Percentiles rank a stretch among this genome's conserved stretches.
These are phyloP conservation scores for Hymenoscyphus fructigenus DNA, from an alignment of 2,329 filamentous ascomycete species.

Conservation along the genomic window DNA sequence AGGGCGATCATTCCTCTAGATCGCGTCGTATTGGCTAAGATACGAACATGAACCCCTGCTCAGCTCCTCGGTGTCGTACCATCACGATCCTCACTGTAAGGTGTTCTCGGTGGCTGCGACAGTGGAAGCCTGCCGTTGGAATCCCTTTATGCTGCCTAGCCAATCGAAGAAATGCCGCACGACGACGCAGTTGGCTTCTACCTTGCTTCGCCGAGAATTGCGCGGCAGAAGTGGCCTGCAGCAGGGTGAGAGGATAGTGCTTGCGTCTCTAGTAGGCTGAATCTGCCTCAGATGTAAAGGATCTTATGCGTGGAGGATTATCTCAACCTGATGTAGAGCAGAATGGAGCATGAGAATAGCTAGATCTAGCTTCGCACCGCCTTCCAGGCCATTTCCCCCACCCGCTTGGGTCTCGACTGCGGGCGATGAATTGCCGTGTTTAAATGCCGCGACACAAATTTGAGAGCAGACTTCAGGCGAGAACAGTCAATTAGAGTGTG, in stretches of 20 bases:
- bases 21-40: constrained; percentile 16
- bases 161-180: constrained; percentile 21
- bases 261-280: not conserved
- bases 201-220: constrained; percentile 14
- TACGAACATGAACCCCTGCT: constrained; percentile 22
- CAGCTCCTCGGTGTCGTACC: constrained; percentile 17
- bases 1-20: constrained; percentile 20
- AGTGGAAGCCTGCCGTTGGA: constrained; percentile 22
- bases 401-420: not conserved
- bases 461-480: not conserved
- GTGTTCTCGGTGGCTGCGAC: constrained; percentile 18
- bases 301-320: not conserved
- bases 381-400: not conserved
- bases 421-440: not conserved
- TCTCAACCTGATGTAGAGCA: not conserved
- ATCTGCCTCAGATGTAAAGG: not conserved
- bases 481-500: not conserved
- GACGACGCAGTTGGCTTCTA: constrained; percentile 10
- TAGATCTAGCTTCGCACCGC: not conserved
- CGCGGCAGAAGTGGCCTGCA: constrained; percentile 6
- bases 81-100: constrained; percentile 22
- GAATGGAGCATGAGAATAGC: not conserved
- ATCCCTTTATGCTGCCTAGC: constrained; percentile 14
- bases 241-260: constrained; percentile 9
- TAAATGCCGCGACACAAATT: not conserved